Evolutionary conservation across 129 eudicot species (phyloP), one percentile per base, ranked within the genome.

Genomic region (Arctium minus): DNA sequence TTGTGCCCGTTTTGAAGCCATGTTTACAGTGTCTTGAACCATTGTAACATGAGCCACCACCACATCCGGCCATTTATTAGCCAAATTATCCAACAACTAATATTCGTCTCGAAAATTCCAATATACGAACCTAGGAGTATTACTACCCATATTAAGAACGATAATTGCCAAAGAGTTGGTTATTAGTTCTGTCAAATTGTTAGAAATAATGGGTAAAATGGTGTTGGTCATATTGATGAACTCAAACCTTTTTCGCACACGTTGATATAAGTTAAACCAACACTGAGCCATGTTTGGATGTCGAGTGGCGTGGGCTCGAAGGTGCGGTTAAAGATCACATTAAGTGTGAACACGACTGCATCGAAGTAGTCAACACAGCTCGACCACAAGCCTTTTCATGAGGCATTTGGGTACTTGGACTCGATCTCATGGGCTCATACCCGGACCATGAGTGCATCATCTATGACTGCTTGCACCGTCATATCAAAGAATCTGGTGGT

Each of bases 301-400:
- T 77, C 82, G 32, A 71, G 37, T 38, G 73, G 82, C 39, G n/a
- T 71, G 0, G 74, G 74, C 11, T 77, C 4, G 53, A 71, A 1
- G 31, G 69, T 83, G 67, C 18, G 69, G 78, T 71, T 73, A n/a
- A 77, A 35, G 74, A 83, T 73, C 74, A 30, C 60, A 82, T 56
- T 78, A 9, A 78, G 82, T 78, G 82, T 83, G 82, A 78, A 77
- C 17, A 78, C 74, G 38, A n/a, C 17, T 74, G 39, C 74, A 10
- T 83, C 53, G 22, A 83, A 83, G 69, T 77, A 38, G 74, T 83
- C 82, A 78, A 71, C 79, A 35, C 86, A 83, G 30, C 86, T 83
- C 40, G 33, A 29, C 82, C 82, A 83, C 22, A 56, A 72, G 74
- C 50, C 72, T 83, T 83, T 83, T 71, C 79, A 82, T 11, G 69